These are phyloP conservation scores for Tetrastigma voinierianum DNA, from an alignment of 164 flowering plant genomes.

Conservation along the genomic window DNA sequence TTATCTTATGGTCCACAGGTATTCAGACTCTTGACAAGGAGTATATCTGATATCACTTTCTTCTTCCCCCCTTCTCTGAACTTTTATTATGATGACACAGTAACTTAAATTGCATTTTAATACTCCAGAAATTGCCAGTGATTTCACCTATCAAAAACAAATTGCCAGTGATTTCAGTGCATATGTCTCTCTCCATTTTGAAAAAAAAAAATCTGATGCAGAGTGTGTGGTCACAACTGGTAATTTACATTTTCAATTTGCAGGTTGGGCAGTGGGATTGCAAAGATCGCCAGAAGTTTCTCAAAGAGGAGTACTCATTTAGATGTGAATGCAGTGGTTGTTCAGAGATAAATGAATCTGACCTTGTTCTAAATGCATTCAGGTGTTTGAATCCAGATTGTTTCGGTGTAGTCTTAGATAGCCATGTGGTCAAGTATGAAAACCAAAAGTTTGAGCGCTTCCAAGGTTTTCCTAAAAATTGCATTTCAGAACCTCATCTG, in stretches of 20 bases:
- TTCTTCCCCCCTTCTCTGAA: not conserved
- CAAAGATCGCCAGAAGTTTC: conserved; percentile 49
- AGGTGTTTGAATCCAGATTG: conserved; percentile 60
- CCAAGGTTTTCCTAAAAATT: conserved; percentile 9
- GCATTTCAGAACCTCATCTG: conserved; percentile 21
- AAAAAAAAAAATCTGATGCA: not conserved
- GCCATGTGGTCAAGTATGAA: conserved; percentile 22
- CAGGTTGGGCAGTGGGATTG: conserved; percentile 84
- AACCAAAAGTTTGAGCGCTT: conserved; percentile 25
- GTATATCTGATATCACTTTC: not conserved
- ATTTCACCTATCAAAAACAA: too few species aligned
- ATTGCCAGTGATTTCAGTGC: not conserved
- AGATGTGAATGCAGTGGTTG: conserved; percentile 74
- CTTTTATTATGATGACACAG: not conserved
- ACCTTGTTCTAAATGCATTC: conserved; percentile 68
- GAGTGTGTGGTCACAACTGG: not conserved
- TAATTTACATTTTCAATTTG: conserved; percentile 6
- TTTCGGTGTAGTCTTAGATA: conserved; percentile 58
- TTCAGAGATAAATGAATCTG: conserved; percentile 59
- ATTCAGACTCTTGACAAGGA: conserved; percentile 2
- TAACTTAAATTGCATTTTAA: not conserved
- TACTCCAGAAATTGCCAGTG: not conserved
- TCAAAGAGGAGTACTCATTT: conserved; percentile 72
- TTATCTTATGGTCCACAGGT: conserved; percentile 97
- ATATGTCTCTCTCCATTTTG: not conserved